Base-by-base conservation (phyloP, 768 basidiomycete genomes). In the Chalciporus sphaerocephalus region DNA sequence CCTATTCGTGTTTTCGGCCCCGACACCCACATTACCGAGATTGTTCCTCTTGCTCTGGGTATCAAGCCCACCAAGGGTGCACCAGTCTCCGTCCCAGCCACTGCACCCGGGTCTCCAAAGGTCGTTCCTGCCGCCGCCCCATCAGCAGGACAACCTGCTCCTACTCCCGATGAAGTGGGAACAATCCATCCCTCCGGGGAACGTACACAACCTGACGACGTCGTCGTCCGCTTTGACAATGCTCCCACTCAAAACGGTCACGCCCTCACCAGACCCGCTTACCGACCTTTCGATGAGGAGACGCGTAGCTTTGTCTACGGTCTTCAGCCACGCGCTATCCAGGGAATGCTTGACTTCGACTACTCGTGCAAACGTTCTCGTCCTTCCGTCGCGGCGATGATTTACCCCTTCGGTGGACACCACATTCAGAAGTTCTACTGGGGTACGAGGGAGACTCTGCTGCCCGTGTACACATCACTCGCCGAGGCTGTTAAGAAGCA, bases 391-490 rank as follows among this genome's bases (percentile, higher is more conserved):
- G 94, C 96, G 22, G 96, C 96, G 30, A 99, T 98, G 95, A 96
- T 99, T 65, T 99, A 99, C 69, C 96, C 95, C 65, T 99, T 99
- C 70, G 96, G 95, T 62, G 95, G 95, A 16, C 95, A 98, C 73
- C 96, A 98, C 74, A 96, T 97, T 69, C 96, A 99, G 74, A 99
- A 99, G 75, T 97, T 99, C 81, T 98, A 99, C 80, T 98, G 96
- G 96, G 96, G 96, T 45, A 98, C 96, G 32, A 92, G 91, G 75
- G 96, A 98, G 77, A 95, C 95, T 3, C 85, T 99, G 38, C 83
- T 99, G 30, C 96, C 96, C 40, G 95, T 99, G 34, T 99, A 96
- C 76, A 95, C 94, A 16, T 81, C 81, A 44, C 77, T 96, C 55
- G 81, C 80, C 43, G 95, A 97, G 62, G 95, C 95, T 12, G 82